Conservation (phyloP, 257 asterid genomes). For the Fraxinus anomala region DNA sequence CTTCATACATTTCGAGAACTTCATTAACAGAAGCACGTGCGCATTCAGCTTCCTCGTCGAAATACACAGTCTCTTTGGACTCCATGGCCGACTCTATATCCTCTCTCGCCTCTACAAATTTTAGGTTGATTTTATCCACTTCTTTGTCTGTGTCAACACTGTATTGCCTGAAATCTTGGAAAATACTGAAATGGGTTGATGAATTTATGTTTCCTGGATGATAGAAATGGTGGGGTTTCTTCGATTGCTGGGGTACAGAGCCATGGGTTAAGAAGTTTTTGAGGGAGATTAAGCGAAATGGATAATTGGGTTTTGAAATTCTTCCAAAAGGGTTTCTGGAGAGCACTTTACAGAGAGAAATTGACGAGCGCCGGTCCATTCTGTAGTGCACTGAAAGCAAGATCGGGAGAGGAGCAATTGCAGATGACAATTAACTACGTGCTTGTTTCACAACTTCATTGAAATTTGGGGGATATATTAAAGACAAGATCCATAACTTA, state of each 20-base stretch:
- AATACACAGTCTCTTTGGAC: constrained; percentile 88
- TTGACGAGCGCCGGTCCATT: constrained; percentile 62
- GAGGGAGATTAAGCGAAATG: constrained; percentile 26
- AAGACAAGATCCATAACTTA: too few relatives aligned
- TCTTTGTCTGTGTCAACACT: constrained; percentile 60
- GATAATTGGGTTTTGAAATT: constrained; percentile 37
- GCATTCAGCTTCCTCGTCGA: constrained; percentile 92
- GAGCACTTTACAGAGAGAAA: constrained; percentile 38
- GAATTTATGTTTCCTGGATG: constrained; percentile 31
- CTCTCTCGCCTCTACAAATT: constrained; percentile 98
- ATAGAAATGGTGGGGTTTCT: constrained; percentile 28
- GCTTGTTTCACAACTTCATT: too few relatives aligned
- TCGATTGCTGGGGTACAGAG: constrained; percentile 20
- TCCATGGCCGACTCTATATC: constrained; percentile 97
- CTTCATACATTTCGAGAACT: constrained; percentile 69
- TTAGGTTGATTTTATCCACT: constrained; percentile 82
- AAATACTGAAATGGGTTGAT: constrained; percentile 29
- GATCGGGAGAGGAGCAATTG: neutral
- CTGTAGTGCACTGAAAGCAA: constrained; percentile 15
- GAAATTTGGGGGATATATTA: too few relatives aligned
- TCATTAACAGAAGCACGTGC: constrained; percentile 86
- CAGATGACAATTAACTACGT: neutral
- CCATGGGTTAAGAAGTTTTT: constrained; percentile 26
- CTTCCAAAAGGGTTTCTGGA: constrained; percentile 33
- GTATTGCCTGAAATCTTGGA: constrained; percentile 45